Evolutionary conservation across 345 rosid genomes (phyloP), one percentile per base, ranked within the genome.

Genomic region (Salix exigua): DNA sequence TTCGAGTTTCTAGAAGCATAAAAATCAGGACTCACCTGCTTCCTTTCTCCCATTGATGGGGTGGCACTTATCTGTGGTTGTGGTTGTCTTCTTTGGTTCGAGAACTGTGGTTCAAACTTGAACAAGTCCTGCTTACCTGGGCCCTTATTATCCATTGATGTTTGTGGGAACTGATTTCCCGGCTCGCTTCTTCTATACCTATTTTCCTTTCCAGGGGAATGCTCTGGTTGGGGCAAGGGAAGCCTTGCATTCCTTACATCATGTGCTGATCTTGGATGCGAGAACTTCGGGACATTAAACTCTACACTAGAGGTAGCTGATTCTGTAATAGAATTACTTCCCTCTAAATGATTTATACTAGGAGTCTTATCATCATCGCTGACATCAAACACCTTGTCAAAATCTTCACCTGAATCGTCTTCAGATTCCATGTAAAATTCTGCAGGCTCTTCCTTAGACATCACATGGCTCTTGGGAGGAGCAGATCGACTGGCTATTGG

Each of bases 111-210:
- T 53, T 77, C 82, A 68, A 74, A 40, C 82, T 88, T 75, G 51
- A 68, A 26, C 0, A 77, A 42, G 44, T 75, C 83, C 19, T 79
- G 70, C 65, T 25, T 33, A 64, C 78, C 77, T 9, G 78, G 80
- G 31, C 75, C 72, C 58, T 73, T 66, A 67, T 64, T 70, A 50
- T 80, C 77, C 44, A 44, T 26, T 16, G 83, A 30, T 62, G 74
- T 66, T 60, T 78, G 81, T 17, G 73, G 73, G 75, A 76, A 81
- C 60, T 40, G 83, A 67, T 68, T 81, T 78, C 85, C 82, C 11
- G 82, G 83, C 78, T 87, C 92, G 68, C 75, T 81, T 79, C 80
- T 85, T 68, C 73, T 78, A 37, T 89, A 90, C 70, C 92, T 82
- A 70, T 88, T 90, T 64, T 83, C 83, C 7, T 74, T 35, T 26